These are phyloP conservation scores for Sphaceloma murrayae DNA, from an alignment of 2,329 filamentous ascomycete species.

Conservation along the genomic window DNA sequence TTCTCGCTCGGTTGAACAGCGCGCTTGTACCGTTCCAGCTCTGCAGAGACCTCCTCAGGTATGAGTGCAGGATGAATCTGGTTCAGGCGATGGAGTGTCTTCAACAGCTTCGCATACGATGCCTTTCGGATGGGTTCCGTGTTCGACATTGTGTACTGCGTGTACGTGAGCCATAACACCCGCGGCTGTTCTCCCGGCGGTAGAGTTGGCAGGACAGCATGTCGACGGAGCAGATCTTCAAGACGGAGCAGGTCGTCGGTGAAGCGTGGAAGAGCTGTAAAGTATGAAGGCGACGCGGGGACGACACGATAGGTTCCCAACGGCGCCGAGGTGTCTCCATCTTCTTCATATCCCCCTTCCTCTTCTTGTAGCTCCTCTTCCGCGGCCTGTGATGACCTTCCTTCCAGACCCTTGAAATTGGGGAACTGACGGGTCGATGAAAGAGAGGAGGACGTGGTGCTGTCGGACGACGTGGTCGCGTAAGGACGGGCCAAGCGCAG, in stretches of 20 bases:
- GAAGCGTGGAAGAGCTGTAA: conserved; percentile 75
- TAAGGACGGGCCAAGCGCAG: conserved; percentile 22
- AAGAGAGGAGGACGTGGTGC: conserved; percentile 21
- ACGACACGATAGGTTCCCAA: conserved; percentile 54
- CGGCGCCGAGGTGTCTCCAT: conserved; percentile 17
- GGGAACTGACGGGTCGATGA: conserved; percentile 25
- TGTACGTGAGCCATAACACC: conserved; percentile 70
- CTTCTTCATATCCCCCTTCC: conserved; percentile 18
- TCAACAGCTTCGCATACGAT: conserved; percentile 68
- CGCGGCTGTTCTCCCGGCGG: conserved; percentile 56
- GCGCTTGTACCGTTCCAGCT: conserved; percentile 62
- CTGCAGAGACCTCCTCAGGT: conserved; percentile 56
- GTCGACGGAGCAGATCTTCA: conserved; percentile 59
- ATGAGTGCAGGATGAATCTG: conserved; percentile 71
- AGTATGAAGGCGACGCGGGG: conserved; percentile 86
- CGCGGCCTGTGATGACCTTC: too few species aligned
- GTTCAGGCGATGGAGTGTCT: conserved; percentile 69
- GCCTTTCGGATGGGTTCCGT: conserved; percentile 65
- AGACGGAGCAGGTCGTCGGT: conserved; percentile 74
- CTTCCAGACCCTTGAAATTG: too few species aligned
- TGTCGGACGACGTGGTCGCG: conserved; percentile 23
- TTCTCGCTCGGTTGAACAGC: conserved; percentile 62
- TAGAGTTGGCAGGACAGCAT: conserved; percentile 62
- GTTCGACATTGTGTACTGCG: conserved; percentile 61
- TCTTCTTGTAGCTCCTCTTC: conserved; percentile 9